Evolutionary conservation across 2,329 filamentous ascomycete species (phyloP), one percentile per base, ranked within the genome.

Genomic region (Fusarium nurragi): DNA sequence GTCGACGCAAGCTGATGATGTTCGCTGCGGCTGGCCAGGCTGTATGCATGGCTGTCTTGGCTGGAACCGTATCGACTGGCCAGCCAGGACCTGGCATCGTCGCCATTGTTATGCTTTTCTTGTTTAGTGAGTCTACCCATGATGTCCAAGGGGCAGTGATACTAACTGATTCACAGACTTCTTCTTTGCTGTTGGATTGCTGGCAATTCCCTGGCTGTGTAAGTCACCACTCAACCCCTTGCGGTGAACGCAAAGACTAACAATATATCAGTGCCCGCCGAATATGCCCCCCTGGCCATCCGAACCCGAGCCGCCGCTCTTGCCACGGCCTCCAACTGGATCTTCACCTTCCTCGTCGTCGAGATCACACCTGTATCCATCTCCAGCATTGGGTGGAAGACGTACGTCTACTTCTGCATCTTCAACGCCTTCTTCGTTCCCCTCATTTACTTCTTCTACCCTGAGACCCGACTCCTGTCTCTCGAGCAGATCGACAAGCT

Each of bases 1-100:
- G 86, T 18, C 80, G 86, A 6, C 78, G 86, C 10, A 86, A 86
- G 69, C 78, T 88, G 73, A 85, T 88, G 81, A 80, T 88, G 71
- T 86, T 78, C 21, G 75, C 76, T 2, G 74, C 71, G 13, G 69
- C 60, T 3, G 77, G 76, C 2, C 76, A 78, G 38, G 71, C 74
- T 54, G 67, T 58, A 4, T 83, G 80, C 57, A 83, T 84, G 80
- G 78, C 77, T 12, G 72, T 82, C 3, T 73, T 83, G 11, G 79
- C 80, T 4, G 79, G 78, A 10, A 81, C 81, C 0, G 77, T 81
- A 1, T 77, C 73, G 11, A 71, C 77, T 38, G 78, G 76, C 10
- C 66, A 73, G n/a, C 72, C 73, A 14, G 60, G 75, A 4, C 74
- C 77, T 3, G 80, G 77, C 55, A 77, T 79, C 51, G 79, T 80